phyloP scores from a whole-genome alignment of 108 stramenopile species.

The Fragilaria radians region DNA sequence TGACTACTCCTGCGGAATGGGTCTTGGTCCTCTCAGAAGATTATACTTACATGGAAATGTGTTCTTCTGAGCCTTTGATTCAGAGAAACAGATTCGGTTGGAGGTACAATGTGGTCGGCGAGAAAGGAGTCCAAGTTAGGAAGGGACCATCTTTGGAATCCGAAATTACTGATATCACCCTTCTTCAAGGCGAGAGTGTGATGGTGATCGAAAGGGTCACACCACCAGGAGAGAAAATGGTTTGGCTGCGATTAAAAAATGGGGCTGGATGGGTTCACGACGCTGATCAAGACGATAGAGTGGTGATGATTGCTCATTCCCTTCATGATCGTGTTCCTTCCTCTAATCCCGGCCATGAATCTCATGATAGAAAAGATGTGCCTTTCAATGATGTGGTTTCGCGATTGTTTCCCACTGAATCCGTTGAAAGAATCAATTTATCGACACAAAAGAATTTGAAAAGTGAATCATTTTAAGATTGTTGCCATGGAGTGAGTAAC shows the following conservation, averaged over 20 bases:
- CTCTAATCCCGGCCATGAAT: too few relatives aligned
- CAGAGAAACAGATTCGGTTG: conserved; percentile 72
- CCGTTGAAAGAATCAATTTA: too few relatives aligned
- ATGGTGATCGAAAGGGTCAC: conserved; percentile 65
- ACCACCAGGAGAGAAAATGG: conserved; percentile 33
- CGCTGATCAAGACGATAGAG: conserved; percentile 33
- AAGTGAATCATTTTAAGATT: too few relatives aligned
- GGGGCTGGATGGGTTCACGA: conserved; percentile 69
- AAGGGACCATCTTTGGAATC: conserved; percentile 64
- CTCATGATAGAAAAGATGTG: conserved; percentile 28
- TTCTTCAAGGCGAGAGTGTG: conserved; percentile 44
- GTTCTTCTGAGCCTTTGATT: conserved; percentile 47
- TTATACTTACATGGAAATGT: conserved; percentile 60
- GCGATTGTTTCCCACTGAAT: conserved; percentile 40
- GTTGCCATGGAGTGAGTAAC: too few relatives aligned
- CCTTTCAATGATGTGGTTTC: conserved; percentile 55
- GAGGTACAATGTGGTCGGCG: conserved; percentile 53
- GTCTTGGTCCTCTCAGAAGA: conserved; percentile 55
- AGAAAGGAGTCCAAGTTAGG: conserved; percentile 41
- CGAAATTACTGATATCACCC: conserved; percentile 26
- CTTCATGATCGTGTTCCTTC: conserved; percentile 29
- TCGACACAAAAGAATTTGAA: too few relatives aligned
- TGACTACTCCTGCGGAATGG: conserved; percentile 73
- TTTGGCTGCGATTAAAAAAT: conserved; percentile 70
- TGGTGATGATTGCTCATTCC: conserved; percentile 50